A percentile compares a stretch with the other conserved stretches of the same genome.
Evolutionary conservation across 2,329 filamentous ascomycete genomes (phyloP).

Genomic region (Pyricularia grisea): DNA sequence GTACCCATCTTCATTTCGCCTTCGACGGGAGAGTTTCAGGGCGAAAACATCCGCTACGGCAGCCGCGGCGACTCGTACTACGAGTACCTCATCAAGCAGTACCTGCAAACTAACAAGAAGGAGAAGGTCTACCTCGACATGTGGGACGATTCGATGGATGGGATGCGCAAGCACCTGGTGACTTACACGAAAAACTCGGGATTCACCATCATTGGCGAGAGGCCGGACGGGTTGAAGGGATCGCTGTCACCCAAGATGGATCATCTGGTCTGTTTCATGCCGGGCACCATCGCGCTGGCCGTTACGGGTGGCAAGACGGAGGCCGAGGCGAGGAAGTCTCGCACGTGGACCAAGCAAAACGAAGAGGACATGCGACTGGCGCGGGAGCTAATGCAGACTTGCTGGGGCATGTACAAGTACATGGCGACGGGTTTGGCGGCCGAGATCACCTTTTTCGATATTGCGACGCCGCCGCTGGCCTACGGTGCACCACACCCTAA

Average conservation of each 20-base stretch:
- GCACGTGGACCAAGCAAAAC: conserved; percentile 66
- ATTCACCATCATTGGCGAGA: conserved; percentile 85
- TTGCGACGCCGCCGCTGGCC: conserved; percentile 58
- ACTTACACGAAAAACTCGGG: conserved; percentile 75
- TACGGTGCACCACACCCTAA: conserved; percentile 42
- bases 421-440: conserved; percentile 87
- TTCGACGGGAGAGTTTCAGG: conserved; percentile 67
- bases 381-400: conserved; percentile 87
- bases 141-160: conserved; percentile 80
- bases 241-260: conserved; percentile 86
- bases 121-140: conserved; percentile 83
- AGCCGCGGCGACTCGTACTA: conserved; percentile 97
- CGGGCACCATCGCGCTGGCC: conserved; percentile 85
- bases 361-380: conserved; percentile 84
- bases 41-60: conserved; percentile 80
- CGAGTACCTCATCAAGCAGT: conserved; percentile 98
- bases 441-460: conserved; percentile 87
- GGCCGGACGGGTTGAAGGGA: conserved; percentile 60
- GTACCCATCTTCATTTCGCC: conserved; percentile 88
- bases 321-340: conserved; percentile 60
- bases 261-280: conserved; percentile 95
- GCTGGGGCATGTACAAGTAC: conserved; percentile 93
- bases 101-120: conserved; percentile 80
- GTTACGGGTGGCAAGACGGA: conserved; percentile 73
- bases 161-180: conserved; percentile 84